Evolutionary conservation across 768 basidiomycete species (phyloP).

Genomic region (Termitomyces sp.): DNA sequence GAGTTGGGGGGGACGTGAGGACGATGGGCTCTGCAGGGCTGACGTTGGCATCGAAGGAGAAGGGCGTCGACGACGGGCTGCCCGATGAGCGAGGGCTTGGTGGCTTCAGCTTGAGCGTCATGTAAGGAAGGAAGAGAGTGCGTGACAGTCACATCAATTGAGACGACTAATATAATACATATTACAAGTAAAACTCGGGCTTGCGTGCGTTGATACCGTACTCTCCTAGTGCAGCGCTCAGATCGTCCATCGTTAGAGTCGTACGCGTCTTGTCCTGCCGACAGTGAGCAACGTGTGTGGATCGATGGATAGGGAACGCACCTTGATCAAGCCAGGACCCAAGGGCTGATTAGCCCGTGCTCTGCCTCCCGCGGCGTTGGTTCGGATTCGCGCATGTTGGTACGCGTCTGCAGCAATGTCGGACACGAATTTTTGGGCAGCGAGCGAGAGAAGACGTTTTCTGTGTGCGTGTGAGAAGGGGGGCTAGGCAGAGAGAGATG

Average conservation of each 20-base stretch:
- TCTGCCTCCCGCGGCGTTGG: constrained; percentile 77
- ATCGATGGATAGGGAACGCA: constrained; percentile 20
- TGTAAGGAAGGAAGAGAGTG: constrained; percentile 9
- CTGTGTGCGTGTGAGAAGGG: constrained; percentile 35
- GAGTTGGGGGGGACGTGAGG: constrained; percentile 70
- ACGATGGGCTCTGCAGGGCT: constrained; percentile 34
- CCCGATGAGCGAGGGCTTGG: constrained; percentile 23
- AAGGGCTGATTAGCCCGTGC: constrained; percentile 56
- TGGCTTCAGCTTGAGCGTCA: constrained; percentile 45
- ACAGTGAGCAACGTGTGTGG: not conserved
- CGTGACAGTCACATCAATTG: not conserved
- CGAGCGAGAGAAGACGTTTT: constrained; percentile 90
- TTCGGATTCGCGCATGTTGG: constrained; percentile 94
- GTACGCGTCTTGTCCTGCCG: constrained; percentile 85
- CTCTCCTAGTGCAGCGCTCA: constrained; percentile 89
- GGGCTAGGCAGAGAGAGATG: not conserved
- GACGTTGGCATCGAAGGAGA: constrained; percentile 57
- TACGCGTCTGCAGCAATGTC: constrained; percentile 97
- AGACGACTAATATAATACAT: not conserved
- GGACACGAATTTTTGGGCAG: constrained; percentile 96
- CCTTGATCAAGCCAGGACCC: constrained; percentile 64
- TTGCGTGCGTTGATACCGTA: constrained; percentile 94
- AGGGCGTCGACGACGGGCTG: constrained; percentile 39
- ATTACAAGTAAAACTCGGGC: constrained; percentile 87
- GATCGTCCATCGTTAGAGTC: constrained; percentile 95